A percentile compares a stretch with the other conserved stretches of the same genome.
These are phyloP conservation scores for Ceratocystis cacaofunesta DNA, from an alignment of 2,329 filamentous ascomycete genomes.

Conservation along the genomic window DNA sequence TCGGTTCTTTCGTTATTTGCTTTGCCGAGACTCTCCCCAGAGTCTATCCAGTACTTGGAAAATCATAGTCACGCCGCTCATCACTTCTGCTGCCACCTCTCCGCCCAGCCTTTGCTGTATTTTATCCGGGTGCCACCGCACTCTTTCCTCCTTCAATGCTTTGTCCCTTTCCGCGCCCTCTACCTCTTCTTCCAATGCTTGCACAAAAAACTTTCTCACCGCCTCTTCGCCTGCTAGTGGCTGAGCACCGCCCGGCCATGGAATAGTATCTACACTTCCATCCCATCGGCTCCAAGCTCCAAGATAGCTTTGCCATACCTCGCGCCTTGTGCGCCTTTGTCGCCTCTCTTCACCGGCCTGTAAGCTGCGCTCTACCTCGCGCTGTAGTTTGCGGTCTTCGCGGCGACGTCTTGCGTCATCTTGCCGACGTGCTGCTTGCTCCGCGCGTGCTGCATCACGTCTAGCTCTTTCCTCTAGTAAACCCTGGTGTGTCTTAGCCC, in stretches of 20 bases:
- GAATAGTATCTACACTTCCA: conserved; percentile 28
- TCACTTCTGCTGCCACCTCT: conserved; percentile 52
- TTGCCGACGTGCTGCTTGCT: conserved; percentile 21
- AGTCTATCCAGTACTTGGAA: conserved; percentile 81
- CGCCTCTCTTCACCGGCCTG: conserved; percentile 50
- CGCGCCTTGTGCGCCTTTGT: conserved; percentile 39
- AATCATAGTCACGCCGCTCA: conserved; percentile 71
- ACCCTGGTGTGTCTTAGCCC: conserved; percentile 82
- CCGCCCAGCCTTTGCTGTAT: conserved; percentile 77
- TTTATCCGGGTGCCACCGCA: conserved; percentile 96
- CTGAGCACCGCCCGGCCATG: conserved; percentile 45
- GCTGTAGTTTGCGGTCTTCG: conserved; percentile 32
- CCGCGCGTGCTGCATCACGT: conserved; percentile 35
- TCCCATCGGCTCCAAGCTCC: conserved; percentile 46
- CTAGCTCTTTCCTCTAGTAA: conserved; percentile 60
- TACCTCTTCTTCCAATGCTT: conserved; percentile 25
- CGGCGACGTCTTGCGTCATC: conserved; percentile 24
- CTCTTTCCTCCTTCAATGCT: conserved; percentile 64
- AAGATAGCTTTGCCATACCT: conserved; percentile 44
- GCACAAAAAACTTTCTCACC: conserved; percentile 55
- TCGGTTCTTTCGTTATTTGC: neutral
- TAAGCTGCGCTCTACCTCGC: conserved; percentile 55
- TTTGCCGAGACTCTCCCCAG: conserved; percentile 26
- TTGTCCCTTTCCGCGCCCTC: conserved; percentile 33
- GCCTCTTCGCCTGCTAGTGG: conserved; percentile 28